Evolutionary conservation across 257 asterid species (phyloP).

Genomic region (Misopates orontium): DNA sequence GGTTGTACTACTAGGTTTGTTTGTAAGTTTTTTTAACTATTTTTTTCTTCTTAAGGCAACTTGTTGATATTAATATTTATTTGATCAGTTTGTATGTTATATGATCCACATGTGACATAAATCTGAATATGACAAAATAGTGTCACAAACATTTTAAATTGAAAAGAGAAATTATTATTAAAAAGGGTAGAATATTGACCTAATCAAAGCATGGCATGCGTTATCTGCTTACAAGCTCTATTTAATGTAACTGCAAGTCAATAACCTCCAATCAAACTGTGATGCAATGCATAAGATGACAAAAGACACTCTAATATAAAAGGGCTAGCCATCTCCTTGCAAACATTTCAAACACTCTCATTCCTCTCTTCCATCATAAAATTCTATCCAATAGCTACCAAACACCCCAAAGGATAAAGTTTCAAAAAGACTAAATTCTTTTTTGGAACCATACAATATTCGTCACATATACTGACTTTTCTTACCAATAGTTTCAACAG

Average conservation of each 20-base stretch:
- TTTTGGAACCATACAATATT: not conserved
- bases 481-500: not conserved
- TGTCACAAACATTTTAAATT: too few species aligned
- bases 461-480: not conserved
- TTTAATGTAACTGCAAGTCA: constrained; percentile 34
- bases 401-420: not conserved
- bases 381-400: constrained; percentile 11
- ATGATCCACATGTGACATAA: too few species aligned
- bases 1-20: too few species aligned
- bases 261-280: constrained; percentile 34
- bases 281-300: constrained; percentile 45
- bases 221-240: constrained; percentile 33
- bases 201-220: constrained; percentile 34
- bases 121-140: too few species aligned
- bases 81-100: too few species aligned
- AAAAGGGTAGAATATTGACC: not conserved
- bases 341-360: constrained; percentile 59
- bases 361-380: constrained; percentile 26
- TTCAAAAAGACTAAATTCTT: not conserved
- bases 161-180: too few species aligned
- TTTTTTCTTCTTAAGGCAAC: too few species aligned
- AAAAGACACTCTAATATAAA: constrained; percentile 47
- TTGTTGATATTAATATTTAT: too few species aligned
- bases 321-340: constrained; percentile 44
- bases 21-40: too few species aligned